Base-by-base conservation (phyloP, 1,284 basidiomycete genomes). In the Amylostereum areolatum region DNA sequence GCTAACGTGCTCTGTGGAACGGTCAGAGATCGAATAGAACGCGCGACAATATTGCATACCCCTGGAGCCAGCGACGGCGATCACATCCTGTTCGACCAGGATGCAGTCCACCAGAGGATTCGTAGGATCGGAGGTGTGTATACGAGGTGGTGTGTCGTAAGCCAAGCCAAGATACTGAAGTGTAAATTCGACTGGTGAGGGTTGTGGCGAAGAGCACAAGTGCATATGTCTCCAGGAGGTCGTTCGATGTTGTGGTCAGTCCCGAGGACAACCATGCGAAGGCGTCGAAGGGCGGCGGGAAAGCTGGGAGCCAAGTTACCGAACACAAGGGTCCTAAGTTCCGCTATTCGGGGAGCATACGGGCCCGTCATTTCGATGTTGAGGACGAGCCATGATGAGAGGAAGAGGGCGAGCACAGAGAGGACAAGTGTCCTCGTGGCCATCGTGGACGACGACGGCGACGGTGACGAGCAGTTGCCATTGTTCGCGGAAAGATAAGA, bases 71-170 rank as follows among this genome's bases (percentile, higher is more conserved):
- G 73, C 66, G 35, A 77, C 77, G n/a, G 70, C 53, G 27, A 93
- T 79, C 28, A 63, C 65, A 40, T 75, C 72, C 27, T 74, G 73
- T 47, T 68, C 66, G 4, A 93, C 75, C n/a, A 82, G 72, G 4
- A 92, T 70, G 56, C 91, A 93, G 57, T 88, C 77, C 2, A 77
- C 83, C 2, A 11, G 41, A 54, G 1, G 61, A 41, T 18, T 52
- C 24, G 9, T 36, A n/a, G 9, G 41, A 43, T 43, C 41, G n/a
- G 41, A 43, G 18, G 18, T 18, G 18, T 18, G 18, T 18, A 18
- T 18, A 18, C 18, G 18, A 18, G 18, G 18, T 18, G 18, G 18
- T 18, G 18, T 18, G 18, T 18, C 18, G 18, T 18, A 18, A 18
- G 18, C 18, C 18, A 18, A 18, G 18, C 18, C 18, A 18, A 18